Conservation (phyloP, 352 stramenopile genomes). For the Thraustochytrium sp. region DNA sequence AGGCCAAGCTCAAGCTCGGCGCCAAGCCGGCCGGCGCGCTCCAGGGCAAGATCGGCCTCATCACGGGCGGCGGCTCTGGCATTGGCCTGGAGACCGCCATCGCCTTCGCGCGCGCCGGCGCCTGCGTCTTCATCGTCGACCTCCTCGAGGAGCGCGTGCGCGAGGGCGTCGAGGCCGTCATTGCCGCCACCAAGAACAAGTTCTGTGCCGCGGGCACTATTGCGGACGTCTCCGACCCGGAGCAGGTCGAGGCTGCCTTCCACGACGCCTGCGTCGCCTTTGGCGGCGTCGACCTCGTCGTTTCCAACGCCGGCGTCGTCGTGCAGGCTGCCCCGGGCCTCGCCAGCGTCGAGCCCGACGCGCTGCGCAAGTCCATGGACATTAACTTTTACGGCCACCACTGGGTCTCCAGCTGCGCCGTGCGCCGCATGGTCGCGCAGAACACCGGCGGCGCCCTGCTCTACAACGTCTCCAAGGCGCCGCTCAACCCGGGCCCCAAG, state of each 20-base stretch:
- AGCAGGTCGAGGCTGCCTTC: slow-evolving; percentile 21
- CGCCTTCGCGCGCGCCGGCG: background rate
- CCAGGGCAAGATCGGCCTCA: slow-evolving; percentile 57
- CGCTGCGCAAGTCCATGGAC: background rate
- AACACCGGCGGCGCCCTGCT: background rate
- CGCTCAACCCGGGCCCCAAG: slow-evolving; percentile 33
- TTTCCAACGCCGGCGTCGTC: slow-evolving; percentile 21
- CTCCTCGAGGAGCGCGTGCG: background rate
- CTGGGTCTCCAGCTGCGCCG: background rate
- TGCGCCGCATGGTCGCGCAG: slow-evolving; percentile 32
- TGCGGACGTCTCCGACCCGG: background rate
- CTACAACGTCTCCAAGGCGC: slow-evolving; percentile 41
- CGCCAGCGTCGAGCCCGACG: background rate
- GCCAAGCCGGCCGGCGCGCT: background rate
- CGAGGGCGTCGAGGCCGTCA: background rate
- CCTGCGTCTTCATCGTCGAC: slow-evolving; percentile 37
- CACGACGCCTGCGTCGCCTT: slow-evolving; percentile 22
- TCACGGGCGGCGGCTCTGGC: slow-evolving; percentile 70
- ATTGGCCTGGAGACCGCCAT: slow-evolving; percentile 57
- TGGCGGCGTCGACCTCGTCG: slow-evolving; percentile 32
- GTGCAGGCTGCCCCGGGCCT: slow-evolving; percentile 20
- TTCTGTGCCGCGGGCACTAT: background rate
- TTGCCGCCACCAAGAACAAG: slow-evolving; percentile 1
- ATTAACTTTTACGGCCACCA: slow-evolving; percentile 39
- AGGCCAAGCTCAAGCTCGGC: slow-evolving; percentile 39